Evolutionary conservation across 2,329 filamentous ascomycete genomes (phyloP).

Genomic region (Magnaporthales sp.): DNA sequence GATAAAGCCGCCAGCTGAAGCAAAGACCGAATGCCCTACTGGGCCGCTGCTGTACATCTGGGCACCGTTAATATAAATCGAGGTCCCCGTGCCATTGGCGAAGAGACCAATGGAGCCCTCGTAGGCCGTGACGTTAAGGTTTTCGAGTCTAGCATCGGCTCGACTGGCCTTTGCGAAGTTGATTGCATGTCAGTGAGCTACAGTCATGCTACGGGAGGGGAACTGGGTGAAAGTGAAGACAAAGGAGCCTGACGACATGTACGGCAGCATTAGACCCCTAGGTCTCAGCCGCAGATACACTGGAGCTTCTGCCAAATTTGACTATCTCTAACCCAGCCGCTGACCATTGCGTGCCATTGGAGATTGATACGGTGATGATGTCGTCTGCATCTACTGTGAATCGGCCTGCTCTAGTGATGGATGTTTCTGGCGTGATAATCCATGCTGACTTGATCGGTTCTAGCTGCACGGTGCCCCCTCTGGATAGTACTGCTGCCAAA

Average conservation of each 20-base stretch:
- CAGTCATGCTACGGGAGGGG: background rate
- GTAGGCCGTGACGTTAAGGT: background rate
- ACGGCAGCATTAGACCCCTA: conserved; percentile 4
- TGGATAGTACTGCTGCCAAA: background rate
- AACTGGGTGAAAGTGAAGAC: no score
- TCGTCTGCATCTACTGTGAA: background rate
- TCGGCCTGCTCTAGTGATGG: background rate
- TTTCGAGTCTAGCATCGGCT: background rate
- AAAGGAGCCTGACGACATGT: conserved; percentile 1
- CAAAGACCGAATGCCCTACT: conserved; percentile 1
- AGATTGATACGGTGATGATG: background rate
- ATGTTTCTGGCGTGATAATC: background rate
- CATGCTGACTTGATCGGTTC: background rate
- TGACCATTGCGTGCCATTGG: background rate
- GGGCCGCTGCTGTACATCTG: background rate
- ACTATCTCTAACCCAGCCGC: background rate
- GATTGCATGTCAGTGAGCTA: background rate
- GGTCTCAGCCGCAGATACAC: background rate
- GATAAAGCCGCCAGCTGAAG: background rate
- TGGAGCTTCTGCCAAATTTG: conserved; percentile 2
- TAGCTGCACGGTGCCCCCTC: background rate
- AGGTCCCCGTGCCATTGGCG: background rate
- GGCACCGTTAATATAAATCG: background rate
- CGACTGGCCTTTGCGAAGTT: background rate
- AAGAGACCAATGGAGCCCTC: conserved; percentile 3